These are phyloP conservation scores for Pseudopyrenochaeta lycopersici DNA, from an alignment of 2,329 filamentous ascomycete genomes.

Conservation along the genomic window DNA sequence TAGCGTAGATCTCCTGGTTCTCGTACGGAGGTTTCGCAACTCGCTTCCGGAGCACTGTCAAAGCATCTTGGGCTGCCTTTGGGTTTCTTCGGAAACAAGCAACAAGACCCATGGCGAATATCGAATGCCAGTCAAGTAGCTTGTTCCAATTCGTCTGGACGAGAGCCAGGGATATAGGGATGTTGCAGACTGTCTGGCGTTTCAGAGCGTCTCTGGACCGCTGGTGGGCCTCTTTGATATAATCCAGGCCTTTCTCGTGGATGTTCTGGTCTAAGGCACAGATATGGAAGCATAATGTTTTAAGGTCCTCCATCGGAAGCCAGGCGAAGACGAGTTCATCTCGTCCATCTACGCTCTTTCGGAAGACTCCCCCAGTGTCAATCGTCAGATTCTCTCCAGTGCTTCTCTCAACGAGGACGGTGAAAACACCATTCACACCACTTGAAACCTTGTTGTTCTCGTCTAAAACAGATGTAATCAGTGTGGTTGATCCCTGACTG, in stretches of 20 bases:
- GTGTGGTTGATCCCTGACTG: constrained; percentile 65
- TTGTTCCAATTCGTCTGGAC: constrained; percentile 69
- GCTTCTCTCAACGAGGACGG: constrained; percentile 51
- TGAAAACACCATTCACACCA: constrained; percentile 49
- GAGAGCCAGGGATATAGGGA: constrained; percentile 34
- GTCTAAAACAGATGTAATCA: constrained; percentile 60
- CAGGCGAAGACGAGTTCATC: constrained; percentile 64
- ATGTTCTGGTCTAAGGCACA: constrained; percentile 64
- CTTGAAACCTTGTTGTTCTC: constrained; percentile 52
- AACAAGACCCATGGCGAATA: constrained; percentile 75
- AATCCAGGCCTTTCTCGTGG: constrained; percentile 65
- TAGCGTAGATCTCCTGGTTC: constrained; percentile 54
- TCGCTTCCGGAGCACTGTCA: constrained; percentile 29
- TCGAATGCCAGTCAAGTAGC: constrained; percentile 72
- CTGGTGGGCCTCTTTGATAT: constrained; percentile 66
- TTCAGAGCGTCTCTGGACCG: constrained; percentile 53
- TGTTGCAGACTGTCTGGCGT: constrained; percentile 21
- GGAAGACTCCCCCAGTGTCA: constrained; percentile 57
- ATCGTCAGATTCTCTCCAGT: constrained; percentile 46
- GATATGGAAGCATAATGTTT: constrained; percentile 67
- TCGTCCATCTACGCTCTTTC: constrained; percentile 46
- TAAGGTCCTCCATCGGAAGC: constrained; percentile 68
- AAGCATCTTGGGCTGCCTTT: constrained; percentile 53
- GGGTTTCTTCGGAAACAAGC: constrained; percentile 76
- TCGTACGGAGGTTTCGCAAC: constrained; percentile 54